Evolutionary conservation across 2,329 filamentous ascomycete species (phyloP).

Genomic region (Apiospora arundinis): DNA sequence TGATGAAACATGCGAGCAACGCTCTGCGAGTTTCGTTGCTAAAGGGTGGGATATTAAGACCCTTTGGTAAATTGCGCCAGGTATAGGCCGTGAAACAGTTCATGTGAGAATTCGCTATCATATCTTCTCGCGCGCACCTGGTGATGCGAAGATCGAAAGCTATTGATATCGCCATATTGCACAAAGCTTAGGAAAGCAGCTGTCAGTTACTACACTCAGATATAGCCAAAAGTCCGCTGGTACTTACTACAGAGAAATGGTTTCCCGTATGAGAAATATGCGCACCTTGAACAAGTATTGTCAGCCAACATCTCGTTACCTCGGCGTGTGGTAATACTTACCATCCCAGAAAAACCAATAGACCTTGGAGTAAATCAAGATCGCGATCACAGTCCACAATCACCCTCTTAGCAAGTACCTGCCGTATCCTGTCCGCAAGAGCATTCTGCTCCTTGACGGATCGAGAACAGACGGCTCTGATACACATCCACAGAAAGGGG

Average conservation of each 20-base stretch:
- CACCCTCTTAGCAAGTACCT: slow-evolving; percentile 52
- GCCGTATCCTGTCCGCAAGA: slow-evolving; percentile 49
- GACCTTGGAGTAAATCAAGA: slow-evolving; percentile 58
- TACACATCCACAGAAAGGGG: slow-evolving; percentile 57
- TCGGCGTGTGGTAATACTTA: slow-evolving; percentile 33
- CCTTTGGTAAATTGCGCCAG: slow-evolving; percentile 32
- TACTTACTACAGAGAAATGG: slow-evolving; percentile 48
- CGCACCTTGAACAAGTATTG: slow-evolving; percentile 39
- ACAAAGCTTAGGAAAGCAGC: slow-evolving; percentile 36
- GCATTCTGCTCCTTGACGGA: slow-evolving; percentile 47
- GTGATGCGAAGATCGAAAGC: slow-evolving; percentile 55
- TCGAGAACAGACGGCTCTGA: slow-evolving; percentile 53
- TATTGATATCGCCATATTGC: slow-evolving; percentile 50
- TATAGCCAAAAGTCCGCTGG: too few relatives aligned
- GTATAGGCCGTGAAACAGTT: slow-evolving; percentile 27
- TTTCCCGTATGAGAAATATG: slow-evolving; percentile 43
- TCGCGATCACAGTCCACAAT: slow-evolving; percentile 55
- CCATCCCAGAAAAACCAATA: slow-evolving; percentile 55
- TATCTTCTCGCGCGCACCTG: slow-evolving; percentile 26
- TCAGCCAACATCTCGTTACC: not conserved
- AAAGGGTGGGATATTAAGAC: slow-evolving; percentile 21
- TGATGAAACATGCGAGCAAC: slow-evolving; percentile 28
- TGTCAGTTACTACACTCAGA: not conserved
- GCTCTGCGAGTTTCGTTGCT: slow-evolving; percentile 33
- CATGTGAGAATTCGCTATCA: slow-evolving; percentile 31